Conservation (phyloP, 495 filamentous ascomycete genomes). For the Emericellopsis terricola region DNA sequence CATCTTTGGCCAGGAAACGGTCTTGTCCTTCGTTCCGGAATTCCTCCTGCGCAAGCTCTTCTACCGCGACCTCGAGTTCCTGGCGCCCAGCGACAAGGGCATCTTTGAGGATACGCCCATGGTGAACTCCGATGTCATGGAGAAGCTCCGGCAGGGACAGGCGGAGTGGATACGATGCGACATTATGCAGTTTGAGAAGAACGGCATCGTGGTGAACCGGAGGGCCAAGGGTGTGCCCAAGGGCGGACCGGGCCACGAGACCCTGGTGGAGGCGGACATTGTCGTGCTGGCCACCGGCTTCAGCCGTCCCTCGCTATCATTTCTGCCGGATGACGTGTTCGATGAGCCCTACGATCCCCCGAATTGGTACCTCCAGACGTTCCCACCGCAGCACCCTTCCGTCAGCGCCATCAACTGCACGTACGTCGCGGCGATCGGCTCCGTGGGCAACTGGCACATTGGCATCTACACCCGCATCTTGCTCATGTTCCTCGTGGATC, state of each 20-base stretch:
- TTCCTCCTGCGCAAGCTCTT: constrained; percentile 58
- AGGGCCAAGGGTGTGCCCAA: constrained; percentile 55
- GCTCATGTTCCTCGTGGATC: constrained; percentile 72
- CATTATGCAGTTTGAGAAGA: constrained; percentile 43
- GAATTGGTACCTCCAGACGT: constrained; percentile 77
- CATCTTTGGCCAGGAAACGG: constrained; percentile 60
- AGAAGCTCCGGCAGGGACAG: constrained; percentile 56
- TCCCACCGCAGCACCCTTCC: constrained; percentile 46
- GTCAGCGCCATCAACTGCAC: constrained; percentile 72
- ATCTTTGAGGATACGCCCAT: constrained; percentile 73
- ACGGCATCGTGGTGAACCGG: constrained; percentile 50
- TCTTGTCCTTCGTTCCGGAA: constrained; percentile 62
- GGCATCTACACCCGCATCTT: constrained; percentile 76
- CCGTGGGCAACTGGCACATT: constrained; percentile 73
- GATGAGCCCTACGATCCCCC: constrained; percentile 54
- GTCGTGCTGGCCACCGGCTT: constrained; percentile 76
- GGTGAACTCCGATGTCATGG: constrained; percentile 67
- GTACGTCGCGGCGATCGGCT: constrained; percentile 65
- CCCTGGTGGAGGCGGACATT: constrained; percentile 49
- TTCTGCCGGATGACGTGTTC: constrained; percentile 56
- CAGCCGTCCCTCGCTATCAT: constrained; percentile 49
- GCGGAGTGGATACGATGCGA: constrained; percentile 71
- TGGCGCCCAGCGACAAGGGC: constrained; percentile 41
- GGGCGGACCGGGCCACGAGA: constrained; percentile 47
- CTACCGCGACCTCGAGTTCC: constrained; percentile 65